These are phyloP conservation scores for Nannizziopsis arthrosporioides DNA, from an alignment of 2,329 filamentous ascomycete species.

Conservation along the genomic window DNA sequence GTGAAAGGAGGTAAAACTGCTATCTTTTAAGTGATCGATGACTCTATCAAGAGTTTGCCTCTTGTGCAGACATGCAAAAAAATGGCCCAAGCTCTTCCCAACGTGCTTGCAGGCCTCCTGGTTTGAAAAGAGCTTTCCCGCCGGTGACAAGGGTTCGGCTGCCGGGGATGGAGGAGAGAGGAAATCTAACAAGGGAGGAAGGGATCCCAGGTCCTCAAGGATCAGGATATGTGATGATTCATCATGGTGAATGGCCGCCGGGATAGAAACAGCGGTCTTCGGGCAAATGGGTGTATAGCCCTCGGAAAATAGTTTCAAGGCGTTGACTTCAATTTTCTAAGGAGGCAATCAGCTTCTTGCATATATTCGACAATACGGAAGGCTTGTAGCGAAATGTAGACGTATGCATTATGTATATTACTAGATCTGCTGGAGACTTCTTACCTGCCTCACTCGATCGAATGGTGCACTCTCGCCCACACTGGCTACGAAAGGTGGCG, in stretches of 20 bases:
- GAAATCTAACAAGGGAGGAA: conserved; percentile 6
- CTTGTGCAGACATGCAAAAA: conserved; percentile 10
- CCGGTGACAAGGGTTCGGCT: not conserved
- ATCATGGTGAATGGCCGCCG: conserved; percentile 5
- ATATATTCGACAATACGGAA: not conserved
- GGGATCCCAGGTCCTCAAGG: conserved; percentile 5
- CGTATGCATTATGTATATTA: too few species aligned
- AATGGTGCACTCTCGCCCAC: conserved; percentile 7
- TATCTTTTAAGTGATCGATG: not conserved
- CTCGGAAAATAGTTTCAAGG: conserved; percentile 4
- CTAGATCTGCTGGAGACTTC: not conserved
- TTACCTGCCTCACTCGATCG: conserved; percentile 10
- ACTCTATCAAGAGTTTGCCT: conserved; percentile 3
- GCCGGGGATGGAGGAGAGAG: conserved; percentile 1
- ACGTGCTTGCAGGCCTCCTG: not conserved
- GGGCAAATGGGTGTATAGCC: not conserved
- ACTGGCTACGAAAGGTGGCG: conserved; percentile 4
- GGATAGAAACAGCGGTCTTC: not conserved
- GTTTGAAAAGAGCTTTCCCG: not conserved
- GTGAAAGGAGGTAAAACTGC: conserved; percentile 1
- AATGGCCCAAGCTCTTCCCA: not conserved
- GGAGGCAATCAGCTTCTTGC: not conserved
- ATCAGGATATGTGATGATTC: conserved; percentile 7
- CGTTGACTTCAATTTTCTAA: conserved; percentile 10
- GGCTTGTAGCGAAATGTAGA: not conserved